Evolutionary conservation across 805 yeast species (phyloP), one percentile per base, ranked within the genome.

Genomic region (Citeromyces matritensis): DNA sequence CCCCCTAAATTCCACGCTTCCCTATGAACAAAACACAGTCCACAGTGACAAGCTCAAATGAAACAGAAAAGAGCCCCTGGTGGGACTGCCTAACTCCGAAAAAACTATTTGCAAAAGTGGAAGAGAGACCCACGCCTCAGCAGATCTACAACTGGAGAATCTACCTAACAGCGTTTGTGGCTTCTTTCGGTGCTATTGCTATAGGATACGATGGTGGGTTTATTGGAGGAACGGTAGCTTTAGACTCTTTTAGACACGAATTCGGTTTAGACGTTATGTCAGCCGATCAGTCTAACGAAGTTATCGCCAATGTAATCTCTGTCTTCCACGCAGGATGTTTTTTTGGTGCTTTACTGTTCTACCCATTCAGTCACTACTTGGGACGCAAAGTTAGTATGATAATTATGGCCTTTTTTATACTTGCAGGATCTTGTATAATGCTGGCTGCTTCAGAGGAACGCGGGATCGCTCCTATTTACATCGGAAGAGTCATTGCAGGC

Each of bases 131-230:
- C 9, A 40, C 62, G 15, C 72, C 73, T 1, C 43, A 51, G 19
- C 58, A 48, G 21, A 60, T 65, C 21, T 62, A 61, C 47, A 68
- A 68, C 48, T 51, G 45, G 47, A 51, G 60, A 25, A 48, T 69
- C 29, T 58, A 58, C 29, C 35, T 54, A 17, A 47, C 60, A 32
- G 65, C 71, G 11, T 38, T 63, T 19, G 51, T 63, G 8, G 66
- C 69, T 5, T 60, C 67, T 2, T 49, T 61, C 23, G 73, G 67
- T 5, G 69, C 73, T 9, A 51, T 63, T 15, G 57, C 63, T 34
- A 63, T 67, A 34, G 74, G 74, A 9, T 68, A 68, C 42, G 75
- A 68, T 40, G 62, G 70, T 25, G 73, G 72, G 5, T 67, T 65
- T 44, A 63, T 67, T 31, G 74, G 73, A 8, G 65, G 69, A n/a